Percentiles rank a stretch among this genome's conserved stretches.
phyloP scores from a whole-genome alignment of 192 early-diverging fungal genomes.

The Jimgerdemannia flammicorona region DNA sequence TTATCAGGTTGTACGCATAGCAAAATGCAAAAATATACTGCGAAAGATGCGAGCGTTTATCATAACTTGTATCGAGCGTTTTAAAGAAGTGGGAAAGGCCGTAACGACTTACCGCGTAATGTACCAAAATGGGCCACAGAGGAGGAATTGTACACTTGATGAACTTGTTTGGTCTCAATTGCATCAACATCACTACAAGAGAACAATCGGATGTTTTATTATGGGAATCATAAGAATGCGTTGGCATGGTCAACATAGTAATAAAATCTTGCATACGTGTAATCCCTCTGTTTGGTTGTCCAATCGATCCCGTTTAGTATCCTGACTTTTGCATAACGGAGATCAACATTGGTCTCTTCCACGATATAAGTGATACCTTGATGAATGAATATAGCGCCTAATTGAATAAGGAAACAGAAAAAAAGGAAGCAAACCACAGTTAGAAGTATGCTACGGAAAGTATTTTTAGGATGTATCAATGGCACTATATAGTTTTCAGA shows the following conservation, averaged over 20 bases:
- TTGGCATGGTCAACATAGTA: no score
- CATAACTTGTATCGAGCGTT: no score
- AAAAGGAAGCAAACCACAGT: no score
- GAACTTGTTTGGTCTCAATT: constrained; percentile 8
- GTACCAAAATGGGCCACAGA: constrained; percentile 12
- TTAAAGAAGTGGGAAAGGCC: background rate
- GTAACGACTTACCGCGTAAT: constrained; percentile 17
- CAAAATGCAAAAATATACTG: no score
- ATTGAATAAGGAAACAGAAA: no score
- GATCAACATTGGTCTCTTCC: constrained; percentile 44
- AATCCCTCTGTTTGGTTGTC: constrained; percentile 51
- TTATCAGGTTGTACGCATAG: background rate
- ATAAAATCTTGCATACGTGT: constrained; percentile 24
- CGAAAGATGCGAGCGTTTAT: no score
- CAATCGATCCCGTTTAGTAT: constrained; percentile 39
- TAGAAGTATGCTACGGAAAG: no score
- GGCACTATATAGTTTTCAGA: no score
- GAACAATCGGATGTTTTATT: no score
- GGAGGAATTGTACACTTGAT: background rate
- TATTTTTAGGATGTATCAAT: background rate
- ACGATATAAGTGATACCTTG: constrained; percentile 53
- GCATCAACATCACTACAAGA: constrained; percentile 32
- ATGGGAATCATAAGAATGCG: background rate
- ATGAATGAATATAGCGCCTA: constrained; percentile 59
- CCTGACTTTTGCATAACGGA: constrained; percentile 37